Percentiles rank a stretch among this genome's conserved stretches.
phyloP scores from a whole-genome alignment of 208 protist genomes.

The Leishmania tropica region DNA sequence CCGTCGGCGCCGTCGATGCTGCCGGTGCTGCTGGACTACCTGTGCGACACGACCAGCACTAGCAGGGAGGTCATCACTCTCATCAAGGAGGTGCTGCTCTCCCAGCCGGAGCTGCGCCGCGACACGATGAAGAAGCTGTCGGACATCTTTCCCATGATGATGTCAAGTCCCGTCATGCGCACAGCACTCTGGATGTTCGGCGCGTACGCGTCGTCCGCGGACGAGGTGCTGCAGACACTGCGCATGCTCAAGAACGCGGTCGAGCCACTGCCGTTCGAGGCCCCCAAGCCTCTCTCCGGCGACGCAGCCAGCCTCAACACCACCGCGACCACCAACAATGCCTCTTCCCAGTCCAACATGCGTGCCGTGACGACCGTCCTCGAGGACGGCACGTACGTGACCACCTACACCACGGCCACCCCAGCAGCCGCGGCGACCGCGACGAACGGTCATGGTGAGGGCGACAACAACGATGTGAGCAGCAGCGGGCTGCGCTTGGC shows the following conservation, averaged over 20 bases:
- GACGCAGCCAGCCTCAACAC: conserved; percentile 19
- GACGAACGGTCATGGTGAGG: neutral
- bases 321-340: conserved; percentile 2
- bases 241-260: conserved; percentile 46
- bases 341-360: conserved; percentile 27
- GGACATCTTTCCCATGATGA: conserved; percentile 66
- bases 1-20: conserved; percentile 78
- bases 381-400: conserved; percentile 96
- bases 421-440: conserved; percentile 15
- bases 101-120: conserved; percentile 84
- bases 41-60: conserved; percentile 76
- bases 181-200: conserved; percentile 95
- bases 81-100: conserved; percentile 94
- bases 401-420: conserved; percentile 61
- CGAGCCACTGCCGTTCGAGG: conserved; percentile 62
- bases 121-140: conserved; percentile 60
- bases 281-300: conserved; percentile 15
- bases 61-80: conserved; percentile 94
- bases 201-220: conserved; percentile 68
- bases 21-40: conserved; percentile 95
- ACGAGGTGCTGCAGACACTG: conserved; percentile 68
- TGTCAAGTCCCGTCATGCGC: conserved; percentile 68
- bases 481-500: conserved; percentile 51
- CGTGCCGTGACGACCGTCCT: conserved; percentile 76
- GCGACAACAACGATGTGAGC: conserved; percentile 12